phyloP scores from a whole-genome alignment of 2,329 filamentous ascomycete species.

The Beauveria sp. region DNA sequence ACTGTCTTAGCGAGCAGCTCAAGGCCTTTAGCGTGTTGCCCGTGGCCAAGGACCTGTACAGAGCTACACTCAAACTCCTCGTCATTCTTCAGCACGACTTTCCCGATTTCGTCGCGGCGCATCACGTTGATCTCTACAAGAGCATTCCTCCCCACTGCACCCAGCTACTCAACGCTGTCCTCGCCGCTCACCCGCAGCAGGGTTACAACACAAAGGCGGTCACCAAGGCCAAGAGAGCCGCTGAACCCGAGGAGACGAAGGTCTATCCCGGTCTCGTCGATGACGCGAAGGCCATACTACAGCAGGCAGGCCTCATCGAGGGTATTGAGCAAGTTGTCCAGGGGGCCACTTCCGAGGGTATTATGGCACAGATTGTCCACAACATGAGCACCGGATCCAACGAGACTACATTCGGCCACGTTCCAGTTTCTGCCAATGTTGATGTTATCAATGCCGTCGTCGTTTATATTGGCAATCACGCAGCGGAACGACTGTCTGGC shows the following conservation, averaged over 20 bases:
- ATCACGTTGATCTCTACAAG: slow-evolving; percentile 75
- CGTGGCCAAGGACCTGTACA: slow-evolving; percentile 75
- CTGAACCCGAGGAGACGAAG: slow-evolving; percentile 68
- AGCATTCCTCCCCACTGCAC: slow-evolving; percentile 76
- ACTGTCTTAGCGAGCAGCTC: slow-evolving; percentile 70
- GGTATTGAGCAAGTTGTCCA: slow-evolving; percentile 53
- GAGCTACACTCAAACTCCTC: slow-evolving; percentile 73
- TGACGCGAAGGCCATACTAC: slow-evolving; percentile 51
- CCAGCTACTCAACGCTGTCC: slow-evolving; percentile 81
- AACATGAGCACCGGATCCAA: slow-evolving; percentile 56
- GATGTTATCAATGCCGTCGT: slow-evolving; percentile 73
- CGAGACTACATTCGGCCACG: slow-evolving; percentile 58
- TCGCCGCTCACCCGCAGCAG: slow-evolving; percentile 72
- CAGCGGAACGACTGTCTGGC: slow-evolving; percentile 53
- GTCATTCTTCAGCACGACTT: slow-evolving; percentile 89
- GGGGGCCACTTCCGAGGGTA: slow-evolving; percentile 60
- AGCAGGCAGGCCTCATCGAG: slow-evolving; percentile 47
- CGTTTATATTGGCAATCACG: slow-evolving; percentile 71
- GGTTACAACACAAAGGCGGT: slow-evolving; percentile 60
- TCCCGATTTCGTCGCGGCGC: slow-evolving; percentile 83
- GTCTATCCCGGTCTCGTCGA: slow-evolving; percentile 58
- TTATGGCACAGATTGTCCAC: slow-evolving; percentile 68
- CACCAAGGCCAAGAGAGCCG: slow-evolving; percentile 45
- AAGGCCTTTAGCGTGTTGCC: slow-evolving; percentile 63
- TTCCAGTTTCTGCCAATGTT: slow-evolving; percentile 61